Base-by-base conservation (phyloP, 805 yeast species). In the Yarrowia keelungensis region DNA sequence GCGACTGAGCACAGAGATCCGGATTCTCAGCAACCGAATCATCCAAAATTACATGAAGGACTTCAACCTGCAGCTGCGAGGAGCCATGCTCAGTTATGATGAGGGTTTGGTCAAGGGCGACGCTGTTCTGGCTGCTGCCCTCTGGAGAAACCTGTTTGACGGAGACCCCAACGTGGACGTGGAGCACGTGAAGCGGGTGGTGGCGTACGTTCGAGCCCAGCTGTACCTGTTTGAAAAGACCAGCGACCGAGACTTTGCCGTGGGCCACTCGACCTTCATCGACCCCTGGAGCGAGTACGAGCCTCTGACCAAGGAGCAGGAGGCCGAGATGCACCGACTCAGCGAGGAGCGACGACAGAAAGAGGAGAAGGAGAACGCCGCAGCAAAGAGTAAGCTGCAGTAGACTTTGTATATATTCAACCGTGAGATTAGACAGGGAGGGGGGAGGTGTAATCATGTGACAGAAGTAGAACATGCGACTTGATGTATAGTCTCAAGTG, bases 181-280 rank as follows among this genome's bases (percentile, higher is more conserved):
- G 78, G 87, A 90, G 69, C 92, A 92, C 71, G 81, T 95, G 53
- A 98, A 93, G 78, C 93, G 95, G 14, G 82, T 90, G 73, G 91
- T 93, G n/a, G 91, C 91, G 71, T 95, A 94, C 76, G 89, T 92
- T 36, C 87, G 98, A 77, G 89, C 91, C 73, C 97, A 95, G 76
- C 80, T 95, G 64, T 95, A 93, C 76, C 94, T 95, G 15, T 81
- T 95, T 75, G 89, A 89, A 76, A 88, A 88, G 76, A 86, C 92
- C 83, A 85, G 92, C 41, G 99, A 95, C 77, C 84, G 97, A 73
- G 97, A 94, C 73, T 94, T 95, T 81, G 97, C 96, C 1, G 86
- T 90, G 73, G 99, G 99, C 41, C 86, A 88, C 73, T 92, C 93
- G 78, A 84, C 83, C 69, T 95, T 95, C 79, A 89, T 91, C 47